Conservation (phyloP, 345 rosid species). For the Odontarrhena argentea region DNA sequence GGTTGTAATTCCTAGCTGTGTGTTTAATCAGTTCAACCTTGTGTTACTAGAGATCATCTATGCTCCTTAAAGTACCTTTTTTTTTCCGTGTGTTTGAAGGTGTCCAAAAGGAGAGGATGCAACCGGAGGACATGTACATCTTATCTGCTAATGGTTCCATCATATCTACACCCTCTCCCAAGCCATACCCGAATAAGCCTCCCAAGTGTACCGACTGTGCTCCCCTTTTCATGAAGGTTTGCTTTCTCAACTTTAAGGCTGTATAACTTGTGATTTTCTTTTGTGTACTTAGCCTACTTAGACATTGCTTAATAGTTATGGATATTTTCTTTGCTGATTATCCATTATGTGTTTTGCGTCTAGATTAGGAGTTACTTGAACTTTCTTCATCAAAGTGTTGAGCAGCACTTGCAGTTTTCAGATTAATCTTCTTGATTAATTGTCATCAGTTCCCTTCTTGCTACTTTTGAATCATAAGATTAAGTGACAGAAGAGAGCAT, state of each 20-base stretch:
- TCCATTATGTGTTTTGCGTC: too few species aligned
- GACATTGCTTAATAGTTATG: constrained; percentile 10
- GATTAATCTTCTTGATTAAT: too few species aligned
- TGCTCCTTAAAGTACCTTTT: neutral
- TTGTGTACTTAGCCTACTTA: constrained; percentile 7
- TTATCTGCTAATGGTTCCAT: constrained; percentile 67
- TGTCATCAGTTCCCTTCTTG: too few species aligned
- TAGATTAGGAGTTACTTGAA: too few species aligned
- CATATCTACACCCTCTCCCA: constrained; percentile 72
- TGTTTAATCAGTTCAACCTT: neutral
- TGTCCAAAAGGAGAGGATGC: constrained; percentile 99
- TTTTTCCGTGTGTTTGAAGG: constrained; percentile 46
- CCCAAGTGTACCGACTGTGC: constrained; percentile 94
- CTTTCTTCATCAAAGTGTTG: too few species aligned
- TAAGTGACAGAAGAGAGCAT: too few species aligned
- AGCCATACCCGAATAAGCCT: constrained; percentile 82
- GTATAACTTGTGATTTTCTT: neutral
- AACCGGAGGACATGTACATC: constrained; percentile 86
- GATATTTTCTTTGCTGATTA: constrained; percentile 11
- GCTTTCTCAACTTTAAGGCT: neutral
- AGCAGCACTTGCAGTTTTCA: too few species aligned
- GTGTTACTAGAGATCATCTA: constrained; percentile 7
- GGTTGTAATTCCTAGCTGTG: neutral
- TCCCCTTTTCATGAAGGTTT: constrained; percentile 86
- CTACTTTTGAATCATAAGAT: too few species aligned